Base-by-base conservation (phyloP, 2,329 filamentous ascomycete genomes). In the Monosporascus sp. region DNA sequence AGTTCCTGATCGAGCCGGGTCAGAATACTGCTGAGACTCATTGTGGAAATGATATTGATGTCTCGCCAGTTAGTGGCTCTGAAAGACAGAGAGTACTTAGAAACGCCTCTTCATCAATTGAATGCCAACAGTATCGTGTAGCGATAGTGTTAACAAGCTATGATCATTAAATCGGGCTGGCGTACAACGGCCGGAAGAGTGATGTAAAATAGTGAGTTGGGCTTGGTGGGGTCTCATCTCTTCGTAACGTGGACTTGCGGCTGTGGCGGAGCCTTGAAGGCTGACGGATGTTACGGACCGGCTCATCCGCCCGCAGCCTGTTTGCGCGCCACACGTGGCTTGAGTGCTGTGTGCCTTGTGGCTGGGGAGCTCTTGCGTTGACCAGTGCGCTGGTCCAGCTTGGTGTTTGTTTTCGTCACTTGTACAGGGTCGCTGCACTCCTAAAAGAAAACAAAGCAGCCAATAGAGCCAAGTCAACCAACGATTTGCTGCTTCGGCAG, bases 1-100 rank as follows among this genome's bases (percentile, higher is more conserved):
- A 95, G 74, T 65, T 82, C 76, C 62, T 83, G 77, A 74, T 97
- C 91, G 62, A 95, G 74, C 71, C 82, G 80, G 64, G 85, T 78
- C 66, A 91, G 70, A 47, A 85, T 54, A 57, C 76, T 76, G 62
- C 84, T 78, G 68, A 80, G 51, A 58, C 65, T 62, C 66, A 68
- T 68, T 56, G 51, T 64, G 60, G 49, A 50, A 20, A 43, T 50
- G 49, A 46, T 49, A 50, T 37, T 31, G 37, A 7, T 31, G 31
- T 3, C 31, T 35, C 5, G 22, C 43, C n/a, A 28, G 43, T 28
- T 5, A 46, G 43, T 26, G 43, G 11, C 22, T 14, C 17, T 31
- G 49, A 22, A 40, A 51, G 44, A 54, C 47, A 47, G 43, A 22
- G 8, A 46, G 11, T 26, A 31, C 11, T 43, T 24, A 22, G 18